These are phyloP conservation scores for Trametes cinnabarina DNA, from an alignment of 768 basidiomycete genomes.

Conservation along the genomic window DNA sequence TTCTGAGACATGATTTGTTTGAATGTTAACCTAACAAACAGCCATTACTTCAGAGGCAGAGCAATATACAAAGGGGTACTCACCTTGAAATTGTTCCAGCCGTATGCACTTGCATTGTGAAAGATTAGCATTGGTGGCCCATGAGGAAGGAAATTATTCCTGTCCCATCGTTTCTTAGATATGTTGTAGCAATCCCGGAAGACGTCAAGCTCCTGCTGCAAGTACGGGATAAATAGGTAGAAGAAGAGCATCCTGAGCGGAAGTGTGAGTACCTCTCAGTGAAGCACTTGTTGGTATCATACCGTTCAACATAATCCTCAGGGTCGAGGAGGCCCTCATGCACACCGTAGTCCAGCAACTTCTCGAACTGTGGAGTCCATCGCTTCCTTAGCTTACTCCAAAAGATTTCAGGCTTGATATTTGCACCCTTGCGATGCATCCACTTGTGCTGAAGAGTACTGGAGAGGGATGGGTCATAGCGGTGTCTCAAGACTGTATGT, in stretches of 20 bases:
- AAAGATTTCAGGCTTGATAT: slow-evolving; percentile 28
- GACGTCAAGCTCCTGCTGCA: slow-evolving; percentile 38
- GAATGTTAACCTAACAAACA: too few species aligned
- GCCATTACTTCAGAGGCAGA: too few species aligned
- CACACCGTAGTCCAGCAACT: neutral
- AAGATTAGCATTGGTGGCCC: slow-evolving; percentile 38
- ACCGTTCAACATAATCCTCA: neutral
- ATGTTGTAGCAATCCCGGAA: slow-evolving; percentile 27
- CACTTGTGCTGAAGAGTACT: slow-evolving; percentile 41
- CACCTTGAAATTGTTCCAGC: slow-evolving; percentile 37
- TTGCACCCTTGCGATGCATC: slow-evolving; percentile 21
- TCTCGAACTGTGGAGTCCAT: slow-evolving; percentile 20
- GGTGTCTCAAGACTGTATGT: slow-evolving; percentile 40
- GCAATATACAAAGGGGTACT: neutral
- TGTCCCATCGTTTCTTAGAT: slow-evolving; percentile 25
- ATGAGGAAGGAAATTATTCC: slow-evolving; percentile 39
- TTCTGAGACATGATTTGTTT: slow-evolving; percentile 18
- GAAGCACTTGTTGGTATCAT: neutral
- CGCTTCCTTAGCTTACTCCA: slow-evolving; percentile 20
- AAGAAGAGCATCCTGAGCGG: slow-evolving; percentile 32
- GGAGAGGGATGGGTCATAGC: slow-evolving; percentile 36
- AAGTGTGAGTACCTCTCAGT: slow-evolving; percentile 21
- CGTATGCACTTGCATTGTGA: slow-evolving; percentile 28
- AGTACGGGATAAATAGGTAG: slow-evolving; percentile 41
- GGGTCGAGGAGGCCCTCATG: neutral